phyloP scores from a whole-genome alignment of 2,329 filamentous ascomycete species.

The Botrytis paeoniae region DNA sequence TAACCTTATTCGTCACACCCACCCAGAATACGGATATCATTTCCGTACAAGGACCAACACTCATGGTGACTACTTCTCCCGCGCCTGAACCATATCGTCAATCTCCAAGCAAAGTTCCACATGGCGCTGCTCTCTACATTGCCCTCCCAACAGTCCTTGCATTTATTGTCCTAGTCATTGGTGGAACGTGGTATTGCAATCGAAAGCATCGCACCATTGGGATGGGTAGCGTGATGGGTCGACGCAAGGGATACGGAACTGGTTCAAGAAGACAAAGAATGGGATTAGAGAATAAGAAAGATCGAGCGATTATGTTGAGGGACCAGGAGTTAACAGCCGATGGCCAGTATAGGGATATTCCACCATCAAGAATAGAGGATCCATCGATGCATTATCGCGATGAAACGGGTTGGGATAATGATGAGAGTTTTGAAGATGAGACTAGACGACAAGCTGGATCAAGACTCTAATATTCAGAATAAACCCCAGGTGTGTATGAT shows the following conservation, averaged over 20 bases:
- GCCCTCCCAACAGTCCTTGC: conserved; percentile 34
- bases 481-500: too few species aligned
- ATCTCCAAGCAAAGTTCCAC: conserved; percentile 24
- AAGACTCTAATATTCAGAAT: not conserved
- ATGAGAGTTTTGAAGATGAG: not conserved
- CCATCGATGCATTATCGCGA: conserved; percentile 16
- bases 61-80: conserved; percentile 30
- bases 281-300: conserved; percentile 28
- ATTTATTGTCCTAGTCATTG: conserved; percentile 31
- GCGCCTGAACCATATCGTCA: conserved; percentile 26
- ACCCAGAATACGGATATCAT: conserved; percentile 23
- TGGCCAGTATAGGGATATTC: conserved; percentile 29
- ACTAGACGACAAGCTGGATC: not conserved
- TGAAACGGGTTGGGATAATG: conserved; percentile 14
- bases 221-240: conserved; percentile 36
- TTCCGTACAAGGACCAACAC: conserved; percentile 28
- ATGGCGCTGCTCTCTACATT: conserved; percentile 33
- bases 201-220: conserved; percentile 33
- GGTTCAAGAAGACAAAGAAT: conserved; percentile 33
- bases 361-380: conserved; percentile 9
- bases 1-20: conserved; percentile 32
- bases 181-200: conserved; percentile 31
- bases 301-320: conserved; percentile 27
- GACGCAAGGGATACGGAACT: conserved; percentile 33
- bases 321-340: conserved; percentile 28